These are phyloP conservation scores for Arbutus unedo DNA, from an alignment of 148 eudicot genomes.

Conservation along the genomic window DNA sequence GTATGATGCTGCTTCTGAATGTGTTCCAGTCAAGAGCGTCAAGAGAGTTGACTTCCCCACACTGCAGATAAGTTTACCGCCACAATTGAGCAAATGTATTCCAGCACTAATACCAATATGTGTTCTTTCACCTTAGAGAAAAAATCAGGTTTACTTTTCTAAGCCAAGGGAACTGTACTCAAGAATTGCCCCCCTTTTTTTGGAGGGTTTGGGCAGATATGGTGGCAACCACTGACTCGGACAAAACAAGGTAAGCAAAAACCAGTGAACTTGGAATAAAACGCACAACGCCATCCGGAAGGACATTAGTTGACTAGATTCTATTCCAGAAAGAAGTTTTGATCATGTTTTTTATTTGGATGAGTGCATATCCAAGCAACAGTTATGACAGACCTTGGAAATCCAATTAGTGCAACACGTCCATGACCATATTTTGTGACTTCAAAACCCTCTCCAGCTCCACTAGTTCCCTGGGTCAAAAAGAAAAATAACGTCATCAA, in stretches of 20 bases:
- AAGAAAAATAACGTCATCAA: neutral
- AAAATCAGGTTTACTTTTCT: neutral
- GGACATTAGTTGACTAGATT: neutral
- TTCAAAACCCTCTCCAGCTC: constrained; percentile 99
- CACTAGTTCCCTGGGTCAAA: constrained; percentile 82
- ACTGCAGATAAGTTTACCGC: constrained; percentile 40
- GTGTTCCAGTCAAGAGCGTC: constrained; percentile 94
- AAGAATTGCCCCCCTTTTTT: neutral
- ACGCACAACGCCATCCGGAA: neutral
- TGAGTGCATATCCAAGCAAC: neutral
- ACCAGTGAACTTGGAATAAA: neutral
- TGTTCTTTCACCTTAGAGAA: neutral
- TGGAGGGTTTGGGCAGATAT: neutral
- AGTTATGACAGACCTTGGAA: constrained; percentile 69
- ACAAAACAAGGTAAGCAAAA: neutral
- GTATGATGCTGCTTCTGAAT: constrained; percentile 97
- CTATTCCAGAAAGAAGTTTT: neutral
- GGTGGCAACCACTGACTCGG: neutral
- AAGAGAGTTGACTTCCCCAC: constrained; percentile 97
- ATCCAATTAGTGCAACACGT: constrained; percentile 96
- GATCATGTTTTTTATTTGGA: neutral
- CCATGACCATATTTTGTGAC: constrained; percentile 99
- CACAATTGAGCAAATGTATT: neutral
- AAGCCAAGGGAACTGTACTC: neutral
- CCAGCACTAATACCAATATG: neutral